These are phyloP conservation scores for Leishmania arabica DNA, from an alignment of 208 protist genomes.

Conservation along the genomic window DNA sequence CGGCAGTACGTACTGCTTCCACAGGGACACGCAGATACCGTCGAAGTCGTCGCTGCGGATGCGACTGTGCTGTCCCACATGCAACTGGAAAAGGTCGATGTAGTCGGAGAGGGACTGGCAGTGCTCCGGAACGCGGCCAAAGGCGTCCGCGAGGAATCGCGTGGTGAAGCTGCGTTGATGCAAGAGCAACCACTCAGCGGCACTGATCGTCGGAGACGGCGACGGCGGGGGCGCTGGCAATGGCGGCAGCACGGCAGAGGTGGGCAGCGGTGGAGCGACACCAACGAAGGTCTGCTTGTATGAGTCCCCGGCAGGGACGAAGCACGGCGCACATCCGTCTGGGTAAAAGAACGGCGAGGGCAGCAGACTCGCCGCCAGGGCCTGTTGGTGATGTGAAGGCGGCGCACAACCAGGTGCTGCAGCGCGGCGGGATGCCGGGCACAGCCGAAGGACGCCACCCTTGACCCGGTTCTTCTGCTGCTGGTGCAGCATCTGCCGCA, in stretches of 20 bases:
- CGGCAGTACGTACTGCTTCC: conserved; percentile 49
- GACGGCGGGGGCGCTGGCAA: conserved; percentile 1
- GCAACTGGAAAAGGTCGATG: conserved; percentile 74
- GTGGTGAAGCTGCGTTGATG: conserved; percentile 48
- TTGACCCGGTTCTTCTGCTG: conserved; percentile 9
- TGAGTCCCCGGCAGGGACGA: conserved; percentile 63
- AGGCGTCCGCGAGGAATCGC: conserved; percentile 51
- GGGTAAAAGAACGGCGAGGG: conserved; percentile 57
- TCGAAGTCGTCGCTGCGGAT: conserved; percentile 54
- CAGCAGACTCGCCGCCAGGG: not conserved
- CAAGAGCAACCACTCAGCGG: conserved; percentile 37
- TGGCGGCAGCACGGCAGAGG: not conserved
- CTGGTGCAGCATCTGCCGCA: conserved; percentile 49
- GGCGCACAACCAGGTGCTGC: not conserved
- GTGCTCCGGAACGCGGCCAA: conserved; percentile 38
- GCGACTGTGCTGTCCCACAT: conserved; percentile 70
- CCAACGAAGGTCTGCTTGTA: conserved; percentile 66
- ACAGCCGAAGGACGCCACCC: conserved; percentile 24
- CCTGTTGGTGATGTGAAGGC: not conserved
- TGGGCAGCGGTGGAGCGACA: conserved; percentile 42
- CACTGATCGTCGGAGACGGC: conserved; percentile 9
- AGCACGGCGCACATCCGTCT: conserved; percentile 63
- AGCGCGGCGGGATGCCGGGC: not conserved
- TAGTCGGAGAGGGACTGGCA: conserved; percentile 53
- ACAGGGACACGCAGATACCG: conserved; percentile 74